These are phyloP conservation scores for Diaporthe citriasiana DNA, from an alignment of 2,329 filamentous ascomycete genomes.

Conservation along the genomic window DNA sequence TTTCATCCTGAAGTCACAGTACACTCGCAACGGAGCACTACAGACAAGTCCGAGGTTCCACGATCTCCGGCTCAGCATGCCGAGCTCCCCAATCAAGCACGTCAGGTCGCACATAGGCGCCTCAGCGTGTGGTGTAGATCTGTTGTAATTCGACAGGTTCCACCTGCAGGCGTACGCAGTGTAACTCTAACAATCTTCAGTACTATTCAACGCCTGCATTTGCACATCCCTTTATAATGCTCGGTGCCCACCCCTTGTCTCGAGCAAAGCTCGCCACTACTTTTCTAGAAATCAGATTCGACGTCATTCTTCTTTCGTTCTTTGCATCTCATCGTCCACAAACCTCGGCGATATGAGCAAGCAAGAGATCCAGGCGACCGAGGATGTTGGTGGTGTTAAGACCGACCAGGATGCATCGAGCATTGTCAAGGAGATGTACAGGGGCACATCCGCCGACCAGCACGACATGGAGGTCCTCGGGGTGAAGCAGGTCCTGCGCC, in stretches of 20 bases:
- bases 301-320: neutral
- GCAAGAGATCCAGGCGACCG: neutral
- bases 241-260: slow-evolving; percentile 1
- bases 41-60: neutral
- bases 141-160: slow-evolving; percentile 47
- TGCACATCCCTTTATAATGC: neutral
- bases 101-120: slow-evolving; percentile 19
- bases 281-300: no score
- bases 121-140: slow-evolving; percentile 49
- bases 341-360: neutral
- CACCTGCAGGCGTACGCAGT: slow-evolving; percentile 18
- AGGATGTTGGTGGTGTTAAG: neutral
- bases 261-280: neutral
- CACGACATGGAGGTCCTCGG: slow-evolving; percentile 23
- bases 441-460: slow-evolving; percentile 12
- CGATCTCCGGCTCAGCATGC: neutral
- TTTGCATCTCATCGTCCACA: no score
- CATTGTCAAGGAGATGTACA: slow-evolving; percentile 23
- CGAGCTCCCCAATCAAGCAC: neutral
- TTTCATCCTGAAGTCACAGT: no score
- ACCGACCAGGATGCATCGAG: slow-evolving; percentile 1
- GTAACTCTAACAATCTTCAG: slow-evolving; percentile 3
- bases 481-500: slow-evolving; percentile 17
- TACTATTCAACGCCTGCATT: neutral
- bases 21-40: no score